Base-by-base conservation (phyloP, 768 basidiomycete genomes). In the Lactifluus piperatus region DNA sequence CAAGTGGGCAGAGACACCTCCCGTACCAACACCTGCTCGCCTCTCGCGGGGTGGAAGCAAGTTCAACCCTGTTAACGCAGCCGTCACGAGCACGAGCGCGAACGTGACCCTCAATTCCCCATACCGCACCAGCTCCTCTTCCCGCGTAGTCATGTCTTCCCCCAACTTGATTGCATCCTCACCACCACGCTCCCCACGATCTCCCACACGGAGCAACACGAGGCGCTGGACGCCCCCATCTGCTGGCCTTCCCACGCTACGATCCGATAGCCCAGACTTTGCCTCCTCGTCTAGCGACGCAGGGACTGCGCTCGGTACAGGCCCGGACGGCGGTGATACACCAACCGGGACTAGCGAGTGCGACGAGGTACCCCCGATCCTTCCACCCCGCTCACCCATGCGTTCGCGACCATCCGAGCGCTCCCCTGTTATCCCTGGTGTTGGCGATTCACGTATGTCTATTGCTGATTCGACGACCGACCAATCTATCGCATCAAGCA, bases 401-500 rank as follows among this genome's bases (percentile, higher is more conserved):
- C 79, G 80, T 48, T 69, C 73, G n/a, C 75, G 72, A 11, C 65
- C 69, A 22, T 65, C 62, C 26, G 62, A 58, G 44, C 66, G 66
- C 37, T 59, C 58, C 11, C 57, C 34, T 10, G 3, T 41, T 29
- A 27, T 27, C 37, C 18, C 44, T 47, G 34, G 20, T 36, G 51
- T 30, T 18, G 51, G 51, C 1, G 58, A 60, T 34, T 60, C 34
- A 18, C 63, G 69, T 8, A 56, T 65, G n/a, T 69, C 68, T 7
- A 45, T 74, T 48, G 76, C 76, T 58, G 74, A 74, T 58, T 72
- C 79, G 52, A 73, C 77, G 59, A 71, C 72, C 56, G 77, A 85
- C 53, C 83, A 86, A 66, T 87, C 86, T 26, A 73, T 84, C 50
- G 80, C 80, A 11, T 84, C 85, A 7, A 82, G 79, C 60, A 77